Evolutionary conservation across 345 rosid genomes (phyloP).

Genomic region (Cardiospermum halicacabum): DNA sequence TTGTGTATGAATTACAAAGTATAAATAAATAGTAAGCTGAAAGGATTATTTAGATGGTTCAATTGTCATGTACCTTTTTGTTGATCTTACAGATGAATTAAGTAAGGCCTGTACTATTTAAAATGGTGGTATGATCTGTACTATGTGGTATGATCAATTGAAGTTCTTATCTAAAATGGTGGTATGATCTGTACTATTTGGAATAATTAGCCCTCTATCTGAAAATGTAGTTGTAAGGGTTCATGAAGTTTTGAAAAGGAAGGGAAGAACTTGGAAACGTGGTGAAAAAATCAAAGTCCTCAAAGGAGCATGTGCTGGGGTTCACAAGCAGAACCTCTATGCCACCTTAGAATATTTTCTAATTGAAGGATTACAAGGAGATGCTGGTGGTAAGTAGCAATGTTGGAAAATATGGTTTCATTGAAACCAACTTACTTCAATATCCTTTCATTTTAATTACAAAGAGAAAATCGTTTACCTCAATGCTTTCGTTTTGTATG

Average conservation of each 20-base stretch:
- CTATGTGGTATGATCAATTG: too few species aligned
- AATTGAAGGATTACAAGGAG: constrained; percentile 66
- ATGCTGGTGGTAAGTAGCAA: constrained; percentile 56
- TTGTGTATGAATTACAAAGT: not conserved
- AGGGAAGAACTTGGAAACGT: constrained; percentile 42
- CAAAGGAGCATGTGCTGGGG: constrained; percentile 57
- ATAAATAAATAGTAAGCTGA: not conserved
- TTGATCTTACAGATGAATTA: too few species aligned
- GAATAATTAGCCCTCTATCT: constrained; percentile 15
- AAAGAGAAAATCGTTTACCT: too few species aligned
- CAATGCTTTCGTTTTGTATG: too few species aligned
- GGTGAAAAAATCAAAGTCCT: constrained; percentile 63
- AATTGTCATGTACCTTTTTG: not conserved
- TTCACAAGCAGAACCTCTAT: constrained; percentile 39
- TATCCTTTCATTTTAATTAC: not conserved
- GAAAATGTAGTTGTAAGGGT: constrained; percentile 54
- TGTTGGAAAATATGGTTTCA: not conserved
- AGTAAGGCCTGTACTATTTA: too few species aligned
- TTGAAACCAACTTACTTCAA: constrained; percentile 4
- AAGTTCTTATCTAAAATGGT: too few species aligned
- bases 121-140: too few species aligned
- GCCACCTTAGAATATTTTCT: constrained; percentile 64
- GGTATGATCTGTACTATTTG: too few species aligned
- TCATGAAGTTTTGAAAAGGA: constrained; percentile 41
- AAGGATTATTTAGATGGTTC: constrained; percentile 3